Evolutionary conservation across 331 rosid genomes (phyloP), one percentile per base, ranked within the genome.

Genomic region (Pyracantha coccinea): DNA sequence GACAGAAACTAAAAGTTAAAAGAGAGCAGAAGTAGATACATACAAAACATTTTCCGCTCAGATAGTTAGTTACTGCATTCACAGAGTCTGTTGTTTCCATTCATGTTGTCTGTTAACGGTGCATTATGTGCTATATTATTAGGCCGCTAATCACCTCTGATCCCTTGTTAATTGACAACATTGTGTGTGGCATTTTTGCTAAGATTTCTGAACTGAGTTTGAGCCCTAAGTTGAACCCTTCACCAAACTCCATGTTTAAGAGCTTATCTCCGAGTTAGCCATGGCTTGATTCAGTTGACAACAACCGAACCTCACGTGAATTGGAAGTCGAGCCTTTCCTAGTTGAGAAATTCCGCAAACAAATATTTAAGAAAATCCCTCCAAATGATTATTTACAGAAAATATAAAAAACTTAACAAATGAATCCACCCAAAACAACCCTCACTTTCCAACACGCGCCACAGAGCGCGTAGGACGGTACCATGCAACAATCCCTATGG

Each of bases 361-460:
- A 4, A 21, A 17, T 7, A 41, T 1, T 28, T 14, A 41, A 20
- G 60, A 19, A 20, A 21, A 50, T 0, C 9, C 28, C 7, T 3
- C 6, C 25, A 53, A 60, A 27, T 23, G 74, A 69, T 60, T 14
- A 69, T 67, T 55, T 28, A 1, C 27, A 15, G 21, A 31, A 28
- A 29, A 63, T 28, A 63, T 17, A 17, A 29, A 13, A 57, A 50
- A 17, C 8, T 23, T 7, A 14, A 61, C 33, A 61, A 27, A n/a
- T 12, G 25, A 60, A 67, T 32, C 61, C 66, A 60, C 31, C 57
- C 59, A 24, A 54, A 80, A 23, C 81, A 14, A 66, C 61, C 33
- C 19, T 75, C 8, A 29, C 59, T 33, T 14, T 2, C 2, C 21
- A 31, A 15, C 41, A 83, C 92, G 85, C 86, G 81, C 85, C 27